These are phyloP conservation scores for Podaxis sp. DNA, from an alignment of 768 basidiomycete genomes.

Conservation along the genomic window DNA sequence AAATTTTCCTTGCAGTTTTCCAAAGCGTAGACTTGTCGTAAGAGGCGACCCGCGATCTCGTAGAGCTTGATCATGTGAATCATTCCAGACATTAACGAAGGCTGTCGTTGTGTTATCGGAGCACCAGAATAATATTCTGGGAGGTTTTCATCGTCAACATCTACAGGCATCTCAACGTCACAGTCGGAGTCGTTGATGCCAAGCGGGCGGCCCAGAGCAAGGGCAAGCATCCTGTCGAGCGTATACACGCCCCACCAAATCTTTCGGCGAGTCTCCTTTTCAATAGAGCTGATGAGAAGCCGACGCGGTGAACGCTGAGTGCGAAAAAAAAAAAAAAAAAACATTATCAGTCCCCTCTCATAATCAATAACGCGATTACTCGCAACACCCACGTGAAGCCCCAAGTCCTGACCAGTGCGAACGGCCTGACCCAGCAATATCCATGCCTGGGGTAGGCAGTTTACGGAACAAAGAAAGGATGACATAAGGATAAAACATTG, in stretches of 20 bases:
- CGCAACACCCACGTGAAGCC: slow-evolving; percentile 70
- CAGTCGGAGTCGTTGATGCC: slow-evolving; percentile 89
- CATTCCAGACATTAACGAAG: slow-evolving; percentile 78
- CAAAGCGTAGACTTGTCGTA: slow-evolving; percentile 78
- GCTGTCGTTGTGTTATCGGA: slow-evolving; percentile 46
- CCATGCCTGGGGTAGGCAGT: slow-evolving; percentile 94
- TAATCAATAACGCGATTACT: slow-evolving; percentile 9
- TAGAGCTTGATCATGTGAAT: slow-evolving; percentile 74
- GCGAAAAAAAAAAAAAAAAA: slow-evolving; percentile 7
- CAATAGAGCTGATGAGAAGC: slow-evolving; percentile 61
- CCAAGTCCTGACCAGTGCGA: slow-evolving; percentile 85
- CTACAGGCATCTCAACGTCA: slow-evolving; percentile 81
- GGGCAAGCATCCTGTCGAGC: slow-evolving; percentile 87
- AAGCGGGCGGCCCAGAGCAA: slow-evolving; percentile 83
- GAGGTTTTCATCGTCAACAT: slow-evolving; percentile 77
- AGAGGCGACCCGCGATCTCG: slow-evolving; percentile 78
- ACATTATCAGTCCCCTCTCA: slow-evolving; percentile 14
- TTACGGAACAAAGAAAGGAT: slow-evolving; percentile 87
- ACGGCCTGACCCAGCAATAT: slow-evolving; percentile 88
- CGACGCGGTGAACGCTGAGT: slow-evolving; percentile 77
- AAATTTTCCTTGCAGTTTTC: slow-evolving; percentile 71
- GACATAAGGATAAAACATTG: slow-evolving; percentile 89
- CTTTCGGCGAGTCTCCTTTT: slow-evolving; percentile 87
- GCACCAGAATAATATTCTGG: slow-evolving; percentile 69
- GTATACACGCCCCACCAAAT: slow-evolving; percentile 95